These are phyloP conservation scores for Claviceps maximensis DNA, from an alignment of 2,329 filamentous ascomycete genomes.

Conservation along the genomic window DNA sequence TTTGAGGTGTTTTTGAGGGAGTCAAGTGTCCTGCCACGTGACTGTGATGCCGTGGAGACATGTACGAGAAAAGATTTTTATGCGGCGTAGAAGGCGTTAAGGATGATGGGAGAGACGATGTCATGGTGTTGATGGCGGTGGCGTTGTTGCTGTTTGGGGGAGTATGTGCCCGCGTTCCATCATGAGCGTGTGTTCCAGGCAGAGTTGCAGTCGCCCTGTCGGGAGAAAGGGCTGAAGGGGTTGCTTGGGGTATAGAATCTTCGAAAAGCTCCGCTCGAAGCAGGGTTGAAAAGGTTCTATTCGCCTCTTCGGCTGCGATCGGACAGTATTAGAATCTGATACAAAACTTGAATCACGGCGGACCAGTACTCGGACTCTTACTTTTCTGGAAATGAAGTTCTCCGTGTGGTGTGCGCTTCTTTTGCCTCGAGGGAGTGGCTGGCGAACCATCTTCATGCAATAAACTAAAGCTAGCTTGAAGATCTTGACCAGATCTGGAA, in stretches of 20 bases:
- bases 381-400: slow-evolving; percentile 92
- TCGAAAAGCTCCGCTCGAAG: slow-evolving; percentile 90
- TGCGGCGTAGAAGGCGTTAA: slow-evolving; percentile 90
- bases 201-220: slow-evolving; percentile 38
- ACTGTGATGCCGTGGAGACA: slow-evolving; percentile 58
- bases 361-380: slow-evolving; percentile 28
- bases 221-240: slow-evolving; percentile 48
- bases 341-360: background rate
- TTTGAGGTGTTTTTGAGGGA: slow-evolving; percentile 78
- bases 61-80: slow-evolving; percentile 92
- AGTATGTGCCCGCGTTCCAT: slow-evolving; percentile 64
- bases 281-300: slow-evolving; percentile 78
- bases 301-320: slow-evolving; percentile 70
- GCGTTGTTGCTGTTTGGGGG: slow-evolving; percentile 49
- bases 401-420: slow-evolving; percentile 73
- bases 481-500: slow-evolving; percentile 80
- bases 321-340: slow-evolving; percentile 1
- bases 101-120: slow-evolving; percentile 53
- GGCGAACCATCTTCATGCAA: slow-evolving; percentile 89
- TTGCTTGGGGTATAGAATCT: slow-evolving; percentile 69
- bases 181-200: slow-evolving; percentile 40
- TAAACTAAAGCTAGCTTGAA: slow-evolving; percentile 84
- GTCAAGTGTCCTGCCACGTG: slow-evolving; percentile 71
- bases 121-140: slow-evolving; percentile 21
- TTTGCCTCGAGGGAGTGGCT: slow-evolving; percentile 73